Evolutionary conservation across 2,329 filamentous ascomycete genomes (phyloP).

Genomic region (Fusarium euwallaceae): DNA sequence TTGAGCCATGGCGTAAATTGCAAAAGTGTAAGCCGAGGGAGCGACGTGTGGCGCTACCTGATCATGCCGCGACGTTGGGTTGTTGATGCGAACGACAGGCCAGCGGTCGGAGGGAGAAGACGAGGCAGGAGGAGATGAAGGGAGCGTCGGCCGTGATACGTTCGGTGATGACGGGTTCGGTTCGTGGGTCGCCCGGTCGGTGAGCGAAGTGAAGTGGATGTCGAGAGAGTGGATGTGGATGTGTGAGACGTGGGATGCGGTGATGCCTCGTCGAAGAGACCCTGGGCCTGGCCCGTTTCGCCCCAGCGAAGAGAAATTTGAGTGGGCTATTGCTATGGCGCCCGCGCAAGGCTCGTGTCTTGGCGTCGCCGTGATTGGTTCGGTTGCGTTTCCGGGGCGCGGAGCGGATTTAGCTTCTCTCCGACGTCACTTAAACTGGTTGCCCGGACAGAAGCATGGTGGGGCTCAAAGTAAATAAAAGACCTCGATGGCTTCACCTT

Average conservation of each 20-base stretch:
- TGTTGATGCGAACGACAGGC: background rate
- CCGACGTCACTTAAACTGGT: constrained; percentile 43
- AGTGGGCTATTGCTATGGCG: constrained; percentile 31
- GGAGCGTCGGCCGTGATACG: constrained; percentile 3
- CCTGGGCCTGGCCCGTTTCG: constrained; percentile 28
- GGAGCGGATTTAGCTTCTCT: constrained; percentile 37
- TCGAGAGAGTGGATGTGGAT: constrained; percentile 19
- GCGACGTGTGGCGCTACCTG: constrained; percentile 38
- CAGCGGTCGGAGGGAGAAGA: background rate
- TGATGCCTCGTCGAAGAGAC: constrained; percentile 36
- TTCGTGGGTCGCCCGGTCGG: constrained; percentile 34
- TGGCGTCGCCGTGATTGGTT: constrained; percentile 29
- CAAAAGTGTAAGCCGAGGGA: constrained; percentile 27
- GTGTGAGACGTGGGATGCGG: constrained; percentile 25
- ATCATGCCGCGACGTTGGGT: constrained; percentile 37
- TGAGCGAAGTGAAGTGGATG: constrained; percentile 28
- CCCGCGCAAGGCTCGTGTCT: constrained; percentile 23
- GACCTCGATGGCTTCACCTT: constrained; percentile 39
- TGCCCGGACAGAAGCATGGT: constrained; percentile 53
- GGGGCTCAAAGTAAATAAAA: constrained; percentile 63
- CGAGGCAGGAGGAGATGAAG: background rate
- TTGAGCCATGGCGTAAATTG: constrained; percentile 56
- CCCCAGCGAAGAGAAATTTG: constrained; percentile 36
- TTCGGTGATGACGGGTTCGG: constrained; percentile 13
- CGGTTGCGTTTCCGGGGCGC: constrained; percentile 19